A percentile compares a stretch with the other conserved stretches of the same genome.
phyloP scores from a whole-genome alignment of 371 early-diverging fungal genomes.

The Smittium culicis region DNA sequence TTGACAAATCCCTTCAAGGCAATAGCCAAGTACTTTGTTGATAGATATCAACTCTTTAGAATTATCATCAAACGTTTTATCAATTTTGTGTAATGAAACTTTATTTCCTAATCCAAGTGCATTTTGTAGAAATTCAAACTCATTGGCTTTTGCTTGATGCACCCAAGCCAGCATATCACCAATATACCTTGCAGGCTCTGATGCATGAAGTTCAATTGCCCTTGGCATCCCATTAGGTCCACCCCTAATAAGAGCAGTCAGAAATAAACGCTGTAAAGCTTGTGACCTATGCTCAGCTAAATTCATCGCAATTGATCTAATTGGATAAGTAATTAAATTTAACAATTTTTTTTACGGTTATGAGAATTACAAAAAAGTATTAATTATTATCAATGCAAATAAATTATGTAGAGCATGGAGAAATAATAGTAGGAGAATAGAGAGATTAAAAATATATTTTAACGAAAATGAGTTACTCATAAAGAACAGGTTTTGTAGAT shows the following conservation, averaged over 20 bases:
- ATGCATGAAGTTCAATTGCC: slow-evolving; percentile 83
- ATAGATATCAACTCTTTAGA: not conserved
- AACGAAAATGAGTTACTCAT: slow-evolving; percentile 3
- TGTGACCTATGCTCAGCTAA: slow-evolving; percentile 53
- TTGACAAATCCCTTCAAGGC: slow-evolving; percentile 20
- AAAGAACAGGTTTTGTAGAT: slow-evolving; percentile 5
- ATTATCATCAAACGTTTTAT: not conserved
- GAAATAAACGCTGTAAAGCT: slow-evolving; percentile 55
- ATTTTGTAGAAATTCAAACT: slow-evolving; percentile 72
- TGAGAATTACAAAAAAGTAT: not conserved
- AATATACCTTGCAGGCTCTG: slow-evolving; percentile 74
- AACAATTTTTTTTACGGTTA: not conserved
- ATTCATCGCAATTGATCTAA: slow-evolving; percentile 54
- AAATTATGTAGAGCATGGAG: not conserved
- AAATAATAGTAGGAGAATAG: not conserved
- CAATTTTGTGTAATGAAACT: too few species aligned
- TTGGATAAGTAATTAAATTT: not conserved
- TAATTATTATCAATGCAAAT: not conserved
- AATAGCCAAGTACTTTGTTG: slow-evolving; percentile 16
- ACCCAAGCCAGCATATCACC: slow-evolving; percentile 94
- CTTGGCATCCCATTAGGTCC: slow-evolving; percentile 69
- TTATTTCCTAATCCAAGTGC: slow-evolving; percentile 35
- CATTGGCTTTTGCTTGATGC: slow-evolving; percentile 78
- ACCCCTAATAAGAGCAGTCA: slow-evolving; percentile 69
- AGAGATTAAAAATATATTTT: not conserved